Conservation (phyloP, 768 basidiomycete genomes). For the Amanita muscaria region DNA sequence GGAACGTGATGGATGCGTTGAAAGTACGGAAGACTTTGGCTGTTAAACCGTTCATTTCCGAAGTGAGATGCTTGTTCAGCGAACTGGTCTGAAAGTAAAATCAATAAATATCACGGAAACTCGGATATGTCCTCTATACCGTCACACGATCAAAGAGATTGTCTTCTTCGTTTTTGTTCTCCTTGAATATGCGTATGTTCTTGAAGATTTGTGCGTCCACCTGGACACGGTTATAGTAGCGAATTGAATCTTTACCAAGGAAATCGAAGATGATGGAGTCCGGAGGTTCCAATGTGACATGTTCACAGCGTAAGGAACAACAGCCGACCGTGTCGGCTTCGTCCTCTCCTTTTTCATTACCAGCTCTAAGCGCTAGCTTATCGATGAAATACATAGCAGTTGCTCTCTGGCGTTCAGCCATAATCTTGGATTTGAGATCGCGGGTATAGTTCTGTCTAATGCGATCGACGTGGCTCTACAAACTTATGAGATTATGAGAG, state of each 20-base stretch:
- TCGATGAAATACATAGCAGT: constrained; percentile 99
- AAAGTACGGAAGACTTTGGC: constrained; percentile 99
- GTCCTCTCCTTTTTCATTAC: constrained; percentile 99
- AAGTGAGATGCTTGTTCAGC: constrained; percentile 87
- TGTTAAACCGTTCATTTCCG: constrained; percentile 95
- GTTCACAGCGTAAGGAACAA: constrained; percentile 94
- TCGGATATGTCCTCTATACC: constrained; percentile 41
- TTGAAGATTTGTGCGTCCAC: constrained; percentile 95
- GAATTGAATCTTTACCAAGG: constrained; percentile 97
- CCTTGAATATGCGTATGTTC: constrained; percentile 96
- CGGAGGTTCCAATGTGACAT: constrained; percentile 86
- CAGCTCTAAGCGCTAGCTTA: constrained; percentile 91
- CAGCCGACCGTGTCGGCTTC: constrained; percentile 99
- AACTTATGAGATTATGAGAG: constrained; percentile 1
- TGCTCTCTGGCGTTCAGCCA: constrained; percentile 94
- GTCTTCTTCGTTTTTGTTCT: constrained; percentile 81
- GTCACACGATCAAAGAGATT: constrained; percentile 91
- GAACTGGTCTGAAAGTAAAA: constrained; percentile 52
- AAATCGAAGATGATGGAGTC: constrained; percentile 92
- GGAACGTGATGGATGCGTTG: constrained; percentile 96
- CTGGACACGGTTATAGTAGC: constrained; percentile 87
- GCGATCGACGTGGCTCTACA: constrained; percentile 79
- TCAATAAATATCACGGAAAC: constrained; percentile 13
- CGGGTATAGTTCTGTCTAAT: constrained; percentile 84
- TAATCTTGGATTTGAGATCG: constrained; percentile 84